phyloP scores from a whole-genome alignment of 1,284 basidiomycete species.

The Sanguinoderma infundibulare region DNA sequence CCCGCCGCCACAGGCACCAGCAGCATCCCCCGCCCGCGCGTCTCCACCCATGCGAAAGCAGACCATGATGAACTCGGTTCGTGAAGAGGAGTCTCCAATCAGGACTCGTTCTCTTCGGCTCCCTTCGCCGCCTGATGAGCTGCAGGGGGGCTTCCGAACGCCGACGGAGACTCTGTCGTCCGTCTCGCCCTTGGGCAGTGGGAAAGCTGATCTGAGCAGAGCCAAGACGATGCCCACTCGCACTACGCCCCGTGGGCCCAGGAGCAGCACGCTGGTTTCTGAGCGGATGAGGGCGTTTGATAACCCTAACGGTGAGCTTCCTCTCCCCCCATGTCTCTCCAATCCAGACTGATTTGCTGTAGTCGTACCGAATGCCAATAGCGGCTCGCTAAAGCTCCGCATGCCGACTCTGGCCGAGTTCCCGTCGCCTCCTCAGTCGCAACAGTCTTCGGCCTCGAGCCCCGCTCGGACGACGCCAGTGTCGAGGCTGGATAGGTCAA shows the following conservation, averaged over 20 bases:
- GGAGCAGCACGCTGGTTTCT: slow-evolving; percentile 52
- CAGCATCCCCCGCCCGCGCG: neutral
- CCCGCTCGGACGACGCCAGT: slow-evolving; percentile 17
- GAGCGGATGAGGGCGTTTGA: slow-evolving; percentile 50
- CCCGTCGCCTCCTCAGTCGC: slow-evolving; percentile 44
- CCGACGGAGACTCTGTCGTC: slow-evolving; percentile 17
- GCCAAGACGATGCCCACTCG: slow-evolving; percentile 28
- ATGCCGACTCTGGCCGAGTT: slow-evolving; percentile 40
- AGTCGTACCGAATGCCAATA: slow-evolving; percentile 20
- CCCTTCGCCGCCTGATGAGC: slow-evolving; percentile 20
- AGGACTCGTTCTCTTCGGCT: slow-evolving; percentile 15
- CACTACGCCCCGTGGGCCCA: slow-evolving; percentile 24
- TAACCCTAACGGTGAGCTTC: slow-evolving; percentile 24
- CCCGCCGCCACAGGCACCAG: slow-evolving; percentile 15
- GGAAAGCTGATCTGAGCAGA: slow-evolving; percentile 20
- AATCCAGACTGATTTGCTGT: slow-evolving; percentile 5
- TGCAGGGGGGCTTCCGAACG: slow-evolving; percentile 17
- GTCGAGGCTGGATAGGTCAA: slow-evolving; percentile 43
- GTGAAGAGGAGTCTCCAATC: slow-evolving; percentile 8
- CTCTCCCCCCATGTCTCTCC: neutral
- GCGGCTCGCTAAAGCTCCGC: slow-evolving; percentile 23
- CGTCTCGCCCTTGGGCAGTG: slow-evolving; percentile 17
- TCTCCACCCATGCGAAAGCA: slow-evolving; percentile 11
- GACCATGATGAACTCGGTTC: slow-evolving; percentile 14
- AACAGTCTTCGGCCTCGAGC: slow-evolving; percentile 34